Conservation (phyloP, 768 basidiomycete species). For the Roridomyces roridus region DNA sequence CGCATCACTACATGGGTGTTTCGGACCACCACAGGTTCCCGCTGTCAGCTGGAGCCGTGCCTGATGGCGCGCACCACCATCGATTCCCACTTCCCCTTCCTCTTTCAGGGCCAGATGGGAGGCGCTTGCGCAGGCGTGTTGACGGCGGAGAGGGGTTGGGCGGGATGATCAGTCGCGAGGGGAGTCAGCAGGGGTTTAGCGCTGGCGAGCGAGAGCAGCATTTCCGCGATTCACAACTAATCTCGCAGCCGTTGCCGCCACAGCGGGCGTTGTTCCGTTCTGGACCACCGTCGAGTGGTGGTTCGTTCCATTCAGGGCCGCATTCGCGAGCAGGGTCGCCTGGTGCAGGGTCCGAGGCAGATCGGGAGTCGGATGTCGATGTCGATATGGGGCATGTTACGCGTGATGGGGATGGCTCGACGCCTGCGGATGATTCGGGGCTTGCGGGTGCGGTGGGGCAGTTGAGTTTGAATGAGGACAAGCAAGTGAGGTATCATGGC, state of each 20-base stretch:
- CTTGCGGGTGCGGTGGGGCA: conserved; percentile 81
- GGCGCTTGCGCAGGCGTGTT: conserved; percentile 19
- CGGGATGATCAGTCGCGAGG: not conserved
- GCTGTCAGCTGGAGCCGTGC: conserved; percentile 11
- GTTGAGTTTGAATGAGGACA: conserved; percentile 86
- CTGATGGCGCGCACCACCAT: conserved; percentile 31
- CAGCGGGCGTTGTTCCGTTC: too few species aligned
- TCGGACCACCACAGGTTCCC: not conserved
- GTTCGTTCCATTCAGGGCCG: not conserved
- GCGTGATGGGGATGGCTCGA: not conserved
- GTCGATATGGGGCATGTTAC: not conserved
- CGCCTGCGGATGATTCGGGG: conserved; percentile 37
- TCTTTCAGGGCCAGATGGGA: conserved; percentile 7
- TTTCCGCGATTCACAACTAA: not conserved
- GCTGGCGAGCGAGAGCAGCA: not conserved
- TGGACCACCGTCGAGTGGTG: too few species aligned
- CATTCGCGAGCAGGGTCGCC: conserved; percentile 18
- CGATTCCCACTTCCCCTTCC: conserved; percentile 19
- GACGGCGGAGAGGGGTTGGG: conserved; percentile 9
- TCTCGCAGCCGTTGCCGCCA: too few species aligned
- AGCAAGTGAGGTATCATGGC: conserved; percentile 86
- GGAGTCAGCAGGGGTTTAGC: not conserved
- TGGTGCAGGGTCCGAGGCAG: conserved; percentile 41
- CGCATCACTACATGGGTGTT: not conserved
- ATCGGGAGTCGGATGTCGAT: conserved; percentile 41